Conservation (phyloP, 352 stramenopile genomes). For the Phytophthora crassamura region DNA sequence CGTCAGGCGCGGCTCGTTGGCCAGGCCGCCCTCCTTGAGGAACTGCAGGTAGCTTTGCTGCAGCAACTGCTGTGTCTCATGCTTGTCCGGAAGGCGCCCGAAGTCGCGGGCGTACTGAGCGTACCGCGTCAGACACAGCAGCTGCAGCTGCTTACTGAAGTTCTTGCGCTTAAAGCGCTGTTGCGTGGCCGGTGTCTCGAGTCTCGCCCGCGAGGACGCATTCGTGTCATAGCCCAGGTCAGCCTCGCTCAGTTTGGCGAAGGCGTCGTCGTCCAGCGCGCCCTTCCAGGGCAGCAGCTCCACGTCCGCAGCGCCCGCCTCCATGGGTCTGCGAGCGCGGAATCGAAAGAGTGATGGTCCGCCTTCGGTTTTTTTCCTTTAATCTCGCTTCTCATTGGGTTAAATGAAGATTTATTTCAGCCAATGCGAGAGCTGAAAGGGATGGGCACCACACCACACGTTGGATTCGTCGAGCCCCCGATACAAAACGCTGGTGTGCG, state of each 20-base stretch:
- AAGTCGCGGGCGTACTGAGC: slow-evolving; percentile 46
- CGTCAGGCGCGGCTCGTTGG: slow-evolving; percentile 56
- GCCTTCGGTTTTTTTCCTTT: slow-evolving; percentile 10
- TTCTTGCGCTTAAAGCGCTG: slow-evolving; percentile 69
- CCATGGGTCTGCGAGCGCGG: slow-evolving; percentile 20
- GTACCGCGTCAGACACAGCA: slow-evolving; percentile 67
- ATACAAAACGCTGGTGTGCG: slow-evolving; percentile 12
- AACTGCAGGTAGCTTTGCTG: slow-evolving; percentile 65
- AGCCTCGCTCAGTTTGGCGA: slow-evolving; percentile 50
- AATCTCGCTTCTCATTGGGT: slow-evolving; percentile 32
- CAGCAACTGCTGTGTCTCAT: slow-evolving; percentile 57
- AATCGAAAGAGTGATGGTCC: slow-evolving; percentile 36
- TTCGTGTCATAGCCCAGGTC: slow-evolving; percentile 33
- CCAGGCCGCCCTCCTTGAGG: slow-evolving; percentile 50
- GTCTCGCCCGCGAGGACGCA: neutral
- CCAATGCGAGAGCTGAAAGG: slow-evolving; percentile 30
- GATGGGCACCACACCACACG: slow-evolving; percentile 39
- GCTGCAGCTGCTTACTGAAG: slow-evolving; percentile 73
- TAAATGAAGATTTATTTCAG: slow-evolving; percentile 22
- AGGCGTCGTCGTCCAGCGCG: slow-evolving; percentile 48
- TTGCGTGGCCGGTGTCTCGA: neutral
- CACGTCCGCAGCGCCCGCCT: slow-evolving; percentile 42
- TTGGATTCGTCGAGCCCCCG: too few relatives aligned
- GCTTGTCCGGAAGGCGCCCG: slow-evolving; percentile 49
- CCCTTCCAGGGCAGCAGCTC: slow-evolving; percentile 62